Conservation (phyloP, 768 basidiomycete species). For the Chalciporus piperatus region DNA sequence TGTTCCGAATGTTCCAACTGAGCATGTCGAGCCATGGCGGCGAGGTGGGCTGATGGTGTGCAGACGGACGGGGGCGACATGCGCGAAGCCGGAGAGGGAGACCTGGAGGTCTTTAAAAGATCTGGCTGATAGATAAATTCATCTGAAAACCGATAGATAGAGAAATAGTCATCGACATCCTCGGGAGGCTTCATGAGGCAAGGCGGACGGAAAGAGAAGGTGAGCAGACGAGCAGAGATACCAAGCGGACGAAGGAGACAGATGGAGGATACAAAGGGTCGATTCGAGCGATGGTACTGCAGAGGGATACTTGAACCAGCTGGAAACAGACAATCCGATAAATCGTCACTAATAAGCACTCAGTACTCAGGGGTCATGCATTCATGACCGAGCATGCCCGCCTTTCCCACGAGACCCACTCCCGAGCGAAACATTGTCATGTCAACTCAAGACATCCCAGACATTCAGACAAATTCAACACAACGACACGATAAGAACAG, state of each 20-base stretch:
- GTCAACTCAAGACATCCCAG: neutral
- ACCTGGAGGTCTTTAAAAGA: constrained; percentile 8
- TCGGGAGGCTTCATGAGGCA: constrained; percentile 37
- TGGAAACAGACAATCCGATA: constrained; percentile 18
- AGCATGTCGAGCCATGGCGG: constrained; percentile 10
- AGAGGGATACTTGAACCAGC: constrained; percentile 20
- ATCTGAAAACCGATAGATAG: constrained; percentile 40
- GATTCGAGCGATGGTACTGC: neutral
- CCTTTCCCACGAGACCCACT: neutral
- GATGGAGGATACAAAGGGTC: constrained; percentile 6
- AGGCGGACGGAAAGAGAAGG: constrained; percentile 21
- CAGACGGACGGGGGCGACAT: neutral
- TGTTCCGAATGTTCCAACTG: constrained; percentile 13
- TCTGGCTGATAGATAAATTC: neutral
- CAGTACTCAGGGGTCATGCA: constrained; percentile 23
- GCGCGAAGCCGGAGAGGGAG: neutral
- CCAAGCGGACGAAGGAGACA: neutral
- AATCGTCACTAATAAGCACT: constrained; percentile 4
- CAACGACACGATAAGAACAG: neutral
- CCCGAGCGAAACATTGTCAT: constrained; percentile 4
- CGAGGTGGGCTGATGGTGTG: constrained; percentile 11
- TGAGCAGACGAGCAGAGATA: constrained; percentile 14
- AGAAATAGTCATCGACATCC: constrained; percentile 53
- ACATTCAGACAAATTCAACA: neutral
- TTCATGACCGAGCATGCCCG: too few relatives aligned